A percentile compares a stretch with the other conserved stretches of the same genome.
Conservation (phyloP, 2,329 filamentous ascomycete genomes). For the Calonectria henricotiae region DNA sequence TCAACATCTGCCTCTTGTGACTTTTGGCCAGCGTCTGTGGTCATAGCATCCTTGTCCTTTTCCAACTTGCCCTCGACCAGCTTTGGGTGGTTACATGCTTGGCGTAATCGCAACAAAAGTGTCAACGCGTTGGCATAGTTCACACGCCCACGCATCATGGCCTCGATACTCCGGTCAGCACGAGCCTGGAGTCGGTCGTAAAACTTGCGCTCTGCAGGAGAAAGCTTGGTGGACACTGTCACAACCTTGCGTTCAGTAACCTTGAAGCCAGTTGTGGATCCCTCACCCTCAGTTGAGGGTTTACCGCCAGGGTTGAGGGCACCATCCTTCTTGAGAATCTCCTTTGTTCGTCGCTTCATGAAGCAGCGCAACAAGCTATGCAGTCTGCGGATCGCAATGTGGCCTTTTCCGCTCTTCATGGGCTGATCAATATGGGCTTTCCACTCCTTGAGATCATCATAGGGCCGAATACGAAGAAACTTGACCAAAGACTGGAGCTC, state of each 20-base stretch:
- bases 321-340: conserved; percentile 91
- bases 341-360: conserved; percentile 99
- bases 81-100: conserved; percentile 95
- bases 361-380: conserved; percentile 91
- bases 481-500: conserved; percentile 95
- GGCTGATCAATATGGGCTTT: conserved; percentile 92
- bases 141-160: conserved; percentile 87
- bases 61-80: conserved; percentile 88
- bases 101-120: conserved; percentile 88
- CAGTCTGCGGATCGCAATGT: conserved; percentile 88
- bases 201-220: conserved; percentile 85
- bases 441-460: conserved; percentile 89
- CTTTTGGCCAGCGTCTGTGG: conserved; percentile 73
- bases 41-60: conserved; percentile 89
- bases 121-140: conserved; percentile 97
- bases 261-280: conserved; percentile 81
- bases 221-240: conserved; percentile 84
- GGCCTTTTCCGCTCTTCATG: conserved; percentile 90
- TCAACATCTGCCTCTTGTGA: conserved; percentile 80
- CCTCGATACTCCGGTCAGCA: conserved; percentile 88
- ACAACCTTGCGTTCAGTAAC: conserved; percentile 94
- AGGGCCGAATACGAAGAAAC: conserved; percentile 93
- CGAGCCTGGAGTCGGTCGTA: conserved; percentile 88
- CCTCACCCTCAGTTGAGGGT: conserved; percentile 66
- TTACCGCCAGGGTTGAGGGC: conserved; percentile 85